Conservation (phyloP, 306 rosid species). For the Hylodesmum podocarpum region DNA sequence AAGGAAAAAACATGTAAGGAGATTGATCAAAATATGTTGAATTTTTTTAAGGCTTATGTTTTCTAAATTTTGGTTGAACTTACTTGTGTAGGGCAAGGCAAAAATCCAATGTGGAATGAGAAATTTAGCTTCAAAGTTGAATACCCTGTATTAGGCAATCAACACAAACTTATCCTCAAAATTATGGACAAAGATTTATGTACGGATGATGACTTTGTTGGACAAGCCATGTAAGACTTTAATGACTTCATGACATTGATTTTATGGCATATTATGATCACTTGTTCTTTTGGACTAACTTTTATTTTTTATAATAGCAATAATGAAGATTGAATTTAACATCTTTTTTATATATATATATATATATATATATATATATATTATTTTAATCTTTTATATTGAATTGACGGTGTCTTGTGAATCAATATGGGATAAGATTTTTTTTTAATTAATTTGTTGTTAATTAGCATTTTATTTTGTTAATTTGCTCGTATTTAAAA, state of each 20-base stretch:
- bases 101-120: constrained; percentile 66
- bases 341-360: too few species aligned
- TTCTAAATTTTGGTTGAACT: neutral
- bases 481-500: neutral
- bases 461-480: neutral
- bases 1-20: too few species aligned
- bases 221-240: constrained; percentile 62
- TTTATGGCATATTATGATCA: neutral
- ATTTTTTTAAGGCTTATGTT: neutral
- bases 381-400: too few species aligned
- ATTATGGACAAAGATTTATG: constrained; percentile 71
- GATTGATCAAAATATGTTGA: neutral
- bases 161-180: constrained; percentile 55
- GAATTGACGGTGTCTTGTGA: too few species aligned
- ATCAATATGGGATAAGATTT: too few species aligned
- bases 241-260: neutral
- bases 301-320: too few species aligned
- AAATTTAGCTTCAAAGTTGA: constrained; percentile 55
- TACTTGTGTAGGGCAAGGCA: constrained; percentile 43
- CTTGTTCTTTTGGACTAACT: too few species aligned
- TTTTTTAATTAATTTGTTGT: too few species aligned
- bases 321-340: too few species aligned
- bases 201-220: constrained; percentile 62
- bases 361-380: too few species aligned
- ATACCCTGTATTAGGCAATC: constrained; percentile 44